Base-by-base conservation (phyloP, 1,284 basidiomycete species). In the Sanghuangporus weigelae region DNA sequence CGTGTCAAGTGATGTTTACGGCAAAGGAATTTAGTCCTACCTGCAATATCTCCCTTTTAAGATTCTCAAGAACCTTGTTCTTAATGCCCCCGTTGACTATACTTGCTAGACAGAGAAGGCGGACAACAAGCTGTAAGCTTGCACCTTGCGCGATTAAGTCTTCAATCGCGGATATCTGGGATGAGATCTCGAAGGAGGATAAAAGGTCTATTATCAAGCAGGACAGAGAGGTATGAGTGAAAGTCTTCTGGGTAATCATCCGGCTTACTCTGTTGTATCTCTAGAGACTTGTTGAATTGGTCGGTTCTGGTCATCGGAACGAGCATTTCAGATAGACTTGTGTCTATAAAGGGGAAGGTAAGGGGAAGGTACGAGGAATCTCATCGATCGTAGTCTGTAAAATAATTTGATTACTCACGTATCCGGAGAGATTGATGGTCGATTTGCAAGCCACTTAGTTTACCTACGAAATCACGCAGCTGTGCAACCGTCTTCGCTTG, bases 401-500 rank as follows among this genome's bases (percentile, higher is more conserved):
- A 36, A 19, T 12, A 21, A n/a, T 16, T 16, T 14, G 16, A 31
- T 10, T 6, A 79, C 88, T 74, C 71, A 96, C 95, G 96, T 60
- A 98, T 78, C 63, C 91, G 82, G 66, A 99, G 76, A 46, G 90
- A 86, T 71, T 96, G 92, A 70, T 98, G 95, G 70, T 98, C 95
- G 26, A 83, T 86, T 76, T 98, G 93, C 67, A 99, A 78, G 0
- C 93, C 93, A 42, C 95, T 93, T 1, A 99, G 80, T 72, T 93
- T 94, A 14, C 95, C 94, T 7, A 99, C 96, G 75, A 99, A 98
- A 71, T 96, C 94, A 65, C 90, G 86, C 71, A 99, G 82, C 75
- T 99, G 93, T 3, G 90, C 85, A 31, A 97, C 92, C 5, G 94
- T 96, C 76, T 94, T 93, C n/a, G 92, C 90, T 73, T 90, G 83